Evolutionary conservation across 306 rosid species (phyloP), one percentile per base, ranked within the genome.

Genomic region (Potentilla sterilis): DNA sequence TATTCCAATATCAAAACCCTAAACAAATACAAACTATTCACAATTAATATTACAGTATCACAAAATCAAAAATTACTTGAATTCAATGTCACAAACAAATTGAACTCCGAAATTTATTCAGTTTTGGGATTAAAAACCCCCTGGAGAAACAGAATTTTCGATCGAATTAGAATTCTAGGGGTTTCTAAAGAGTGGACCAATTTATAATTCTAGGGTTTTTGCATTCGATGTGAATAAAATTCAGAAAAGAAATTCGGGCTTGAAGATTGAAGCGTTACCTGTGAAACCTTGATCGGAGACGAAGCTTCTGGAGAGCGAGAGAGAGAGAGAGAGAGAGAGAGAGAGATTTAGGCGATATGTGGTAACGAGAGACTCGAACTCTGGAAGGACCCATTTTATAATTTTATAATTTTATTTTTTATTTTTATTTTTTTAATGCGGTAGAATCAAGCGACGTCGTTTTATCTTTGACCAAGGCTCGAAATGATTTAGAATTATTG

Each of bases 1-100:
- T 61, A 51, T 71, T 78, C 75, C 9, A 15, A 82, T 41, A 77
- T 78, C 79, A 37, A 80, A 81, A 78, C 46, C 57, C 78, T 67
- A 77, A 6, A 40, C 34, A 80, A 22, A 76, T 37, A 7, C 55
- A 77, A 71, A 62, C 61, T 14, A 34, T 24, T 71, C 62, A 72
- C 32, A 65, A 51, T 32, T 24, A 35, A 55, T 55, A 55, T 58
- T 40, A 58, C 18, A 22, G 11, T 3, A 12, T 24, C 9, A 22
- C 1, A 22, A 40, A 21, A 21, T 24, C 15, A 59, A 15, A 5
- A 28, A 42, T 10, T 43, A 57, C 46, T 59, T 12, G 19, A 74
- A 74, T 16, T 7, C 43, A 57, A 55, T 28, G 66, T 59, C 66
- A 59, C 7, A 28, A 59, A 13, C 16, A 40, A 55, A 47, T 46